A percentile compares a stretch with the other conserved stretches of the same genome.
Evolutionary conservation across 23 red algal species (phyloP).

Genomic region (Chondrus crispus): DNA sequence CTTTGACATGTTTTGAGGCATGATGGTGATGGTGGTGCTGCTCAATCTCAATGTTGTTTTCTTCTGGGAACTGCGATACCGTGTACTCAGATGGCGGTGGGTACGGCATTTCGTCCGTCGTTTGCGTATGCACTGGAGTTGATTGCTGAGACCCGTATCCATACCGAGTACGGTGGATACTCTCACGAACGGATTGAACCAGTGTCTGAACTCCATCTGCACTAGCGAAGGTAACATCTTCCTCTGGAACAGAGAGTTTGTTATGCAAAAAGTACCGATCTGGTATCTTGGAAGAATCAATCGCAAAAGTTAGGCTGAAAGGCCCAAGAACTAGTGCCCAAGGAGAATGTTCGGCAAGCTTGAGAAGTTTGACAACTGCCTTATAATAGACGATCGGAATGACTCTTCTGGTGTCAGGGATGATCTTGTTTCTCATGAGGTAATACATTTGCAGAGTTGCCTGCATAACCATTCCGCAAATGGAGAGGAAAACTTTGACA

Average conservation of each 20-base stretch:
- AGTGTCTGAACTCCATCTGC: constrained; percentile 20
- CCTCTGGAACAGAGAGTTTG: constrained; percentile 15
- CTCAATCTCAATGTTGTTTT: too few species aligned
- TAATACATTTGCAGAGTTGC: constrained; percentile 40
- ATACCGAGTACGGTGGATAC: background rate
- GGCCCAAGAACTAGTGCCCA: constrained; percentile 52
- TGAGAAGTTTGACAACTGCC: background rate
- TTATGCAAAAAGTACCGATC: constrained; percentile 47
- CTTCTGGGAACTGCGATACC: too few species aligned
- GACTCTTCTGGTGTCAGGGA: constrained; percentile 31
- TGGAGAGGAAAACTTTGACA: constrained; percentile 41
- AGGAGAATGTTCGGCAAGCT: constrained; percentile 14
- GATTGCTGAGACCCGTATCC: background rate
- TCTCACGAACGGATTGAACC: constrained; percentile 13
- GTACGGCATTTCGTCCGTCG: constrained; percentile 51
- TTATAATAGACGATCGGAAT: constrained; percentile 61
- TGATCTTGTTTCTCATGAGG: constrained; percentile 52
- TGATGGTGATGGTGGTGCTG: too few species aligned
- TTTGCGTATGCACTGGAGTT: constrained; percentile 47
- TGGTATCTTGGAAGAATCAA: constrained; percentile 32
- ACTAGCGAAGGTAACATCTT: constrained; percentile 43
- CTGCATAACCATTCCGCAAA: constrained; percentile 49
- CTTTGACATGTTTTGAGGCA: too few species aligned
- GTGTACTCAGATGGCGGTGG: constrained; percentile 45
- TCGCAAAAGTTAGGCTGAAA: constrained; percentile 41